A percentile compares a stretch with the other conserved stretches of the same genome.
phyloP scores from a whole-genome alignment of 192 early-diverging fungal species.

The Phycomyces blakesleeanus region DNA sequence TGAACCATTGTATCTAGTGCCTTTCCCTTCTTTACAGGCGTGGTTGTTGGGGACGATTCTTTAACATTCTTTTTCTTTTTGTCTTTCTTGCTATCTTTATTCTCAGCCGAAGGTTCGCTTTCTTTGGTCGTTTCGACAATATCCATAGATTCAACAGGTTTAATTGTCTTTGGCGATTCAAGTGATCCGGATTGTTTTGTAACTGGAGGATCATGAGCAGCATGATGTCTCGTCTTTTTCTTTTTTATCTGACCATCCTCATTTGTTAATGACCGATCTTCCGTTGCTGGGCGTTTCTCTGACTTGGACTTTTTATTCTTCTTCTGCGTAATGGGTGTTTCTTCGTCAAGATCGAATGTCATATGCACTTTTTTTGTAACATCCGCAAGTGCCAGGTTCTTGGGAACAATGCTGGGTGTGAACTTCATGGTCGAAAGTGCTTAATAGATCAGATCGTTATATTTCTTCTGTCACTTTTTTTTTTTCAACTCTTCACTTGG shows the following conservation, averaged over 20 bases:
- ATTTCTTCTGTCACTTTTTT: not conserved
- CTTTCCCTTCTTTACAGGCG: not conserved
- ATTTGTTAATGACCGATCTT: not conserved
- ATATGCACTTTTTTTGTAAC: slow-evolving; percentile 22
- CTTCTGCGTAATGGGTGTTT: slow-evolving; percentile 4
- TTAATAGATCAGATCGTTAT: not conserved
- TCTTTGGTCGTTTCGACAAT: not conserved
- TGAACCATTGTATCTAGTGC: not conserved
- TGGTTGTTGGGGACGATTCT: not conserved
- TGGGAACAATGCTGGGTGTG: slow-evolving; percentile 26
- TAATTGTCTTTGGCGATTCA: not conserved
- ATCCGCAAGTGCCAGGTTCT: slow-evolving; percentile 21
- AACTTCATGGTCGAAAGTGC: slow-evolving; percentile 17
- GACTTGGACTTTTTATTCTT: slow-evolving; percentile 17
- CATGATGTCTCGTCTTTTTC: slow-evolving; percentile 13
- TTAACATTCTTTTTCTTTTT: not conserved
- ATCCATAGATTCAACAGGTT: not conserved
- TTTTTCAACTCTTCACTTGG: not conserved
- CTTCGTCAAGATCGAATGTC: slow-evolving; percentile 20
- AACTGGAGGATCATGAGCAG: slow-evolving; percentile 5
- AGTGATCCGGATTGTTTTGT: not conserved
- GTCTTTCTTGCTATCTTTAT: not conserved
- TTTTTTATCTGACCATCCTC: slow-evolving; percentile 12
- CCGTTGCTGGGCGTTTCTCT: not conserved
- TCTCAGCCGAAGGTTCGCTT: no score